These are phyloP conservation scores for Barbarea vulgaris DNA, from an alignment of 345 rosid genomes.

Conservation along the genomic window DNA sequence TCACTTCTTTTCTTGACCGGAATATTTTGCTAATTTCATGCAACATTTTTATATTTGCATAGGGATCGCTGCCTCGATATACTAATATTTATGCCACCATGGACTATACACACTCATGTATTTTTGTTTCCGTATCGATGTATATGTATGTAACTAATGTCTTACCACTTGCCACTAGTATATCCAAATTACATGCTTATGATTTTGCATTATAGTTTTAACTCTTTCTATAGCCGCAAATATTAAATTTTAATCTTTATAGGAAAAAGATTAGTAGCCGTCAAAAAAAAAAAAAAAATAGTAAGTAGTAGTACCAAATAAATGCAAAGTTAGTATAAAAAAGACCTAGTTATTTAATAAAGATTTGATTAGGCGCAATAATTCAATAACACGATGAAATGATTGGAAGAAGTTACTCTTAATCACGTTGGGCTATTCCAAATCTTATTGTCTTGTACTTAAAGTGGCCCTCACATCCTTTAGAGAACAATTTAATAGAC, in stretches of 20 bases:
- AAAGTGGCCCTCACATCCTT: conserved; percentile 47
- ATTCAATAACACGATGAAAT: conserved; percentile 43
- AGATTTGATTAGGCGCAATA: conserved; percentile 29
- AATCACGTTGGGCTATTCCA: conserved; percentile 42
- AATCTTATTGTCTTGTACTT: conserved; percentile 40
- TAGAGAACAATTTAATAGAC: conserved; percentile 24
- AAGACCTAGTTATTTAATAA: conserved; percentile 16
- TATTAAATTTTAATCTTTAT: not conserved
- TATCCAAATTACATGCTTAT: conserved; percentile 16
- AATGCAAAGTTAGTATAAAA: conserved; percentile 13
- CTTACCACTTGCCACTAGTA: conserved; percentile 27
- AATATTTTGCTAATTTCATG: conserved; percentile 44
- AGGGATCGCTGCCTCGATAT: conserved; percentile 34
- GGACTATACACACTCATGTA: conserved; percentile 16
- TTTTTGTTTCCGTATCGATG: conserved; percentile 1
- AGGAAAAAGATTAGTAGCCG: not conserved
- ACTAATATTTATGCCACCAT: not conserved
- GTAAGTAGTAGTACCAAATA: conserved; percentile 10
- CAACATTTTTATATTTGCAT: conserved; percentile 38
- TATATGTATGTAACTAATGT: conserved; percentile 24
- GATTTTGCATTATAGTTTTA: not conserved
- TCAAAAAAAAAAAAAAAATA: too few relatives aligned
- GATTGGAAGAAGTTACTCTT: conserved; percentile 44
- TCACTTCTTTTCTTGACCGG: conserved; percentile 27
- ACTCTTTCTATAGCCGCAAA: not conserved